Conservation (phyloP, 257 asterid species). For the Fraxinus quadrangulata region DNA sequence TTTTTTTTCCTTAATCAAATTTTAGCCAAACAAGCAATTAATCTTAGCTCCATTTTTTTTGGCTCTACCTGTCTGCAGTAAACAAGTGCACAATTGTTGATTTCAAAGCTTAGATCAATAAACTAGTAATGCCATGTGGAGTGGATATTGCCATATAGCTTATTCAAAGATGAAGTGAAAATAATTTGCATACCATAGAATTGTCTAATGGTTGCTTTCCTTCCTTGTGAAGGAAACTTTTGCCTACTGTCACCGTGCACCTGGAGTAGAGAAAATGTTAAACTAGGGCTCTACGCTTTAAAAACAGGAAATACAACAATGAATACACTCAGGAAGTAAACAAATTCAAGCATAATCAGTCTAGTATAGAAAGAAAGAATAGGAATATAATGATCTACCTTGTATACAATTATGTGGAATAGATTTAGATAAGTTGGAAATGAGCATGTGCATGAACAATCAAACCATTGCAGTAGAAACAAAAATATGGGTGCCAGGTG, state of each 20-base stretch:
- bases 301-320: slow-evolving; percentile 3
- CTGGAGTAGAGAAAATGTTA: slow-evolving; percentile 30
- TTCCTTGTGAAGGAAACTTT: slow-evolving; percentile 42
- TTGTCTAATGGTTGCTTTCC: slow-evolving; percentile 58
- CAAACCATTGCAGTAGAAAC: slow-evolving; percentile 57
- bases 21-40: background rate
- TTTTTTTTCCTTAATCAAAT: background rate
- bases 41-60: background rate
- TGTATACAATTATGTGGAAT: slow-evolving; percentile 50
- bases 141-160: background rate
- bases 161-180: slow-evolving; percentile 7
- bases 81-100: background rate
- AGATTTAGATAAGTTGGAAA: slow-evolving; percentile 52
- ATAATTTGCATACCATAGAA: slow-evolving; percentile 49
- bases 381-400: slow-evolving; percentile 34
- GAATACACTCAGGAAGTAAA: background rate
- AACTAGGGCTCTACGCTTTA: slow-evolving; percentile 3
- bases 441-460: slow-evolving; percentile 52
- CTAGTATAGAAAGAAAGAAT: background rate
- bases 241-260: slow-evolving; percentile 43
- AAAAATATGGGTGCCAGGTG: slow-evolving; percentile 48
- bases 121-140: background rate
- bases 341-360: background rate
- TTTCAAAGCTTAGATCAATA: background rate
- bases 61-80: background rate